phyloP scores from a whole-genome alignment of 371 early-diverging fungal genomes.

The Mucor plumbeus region DNA sequence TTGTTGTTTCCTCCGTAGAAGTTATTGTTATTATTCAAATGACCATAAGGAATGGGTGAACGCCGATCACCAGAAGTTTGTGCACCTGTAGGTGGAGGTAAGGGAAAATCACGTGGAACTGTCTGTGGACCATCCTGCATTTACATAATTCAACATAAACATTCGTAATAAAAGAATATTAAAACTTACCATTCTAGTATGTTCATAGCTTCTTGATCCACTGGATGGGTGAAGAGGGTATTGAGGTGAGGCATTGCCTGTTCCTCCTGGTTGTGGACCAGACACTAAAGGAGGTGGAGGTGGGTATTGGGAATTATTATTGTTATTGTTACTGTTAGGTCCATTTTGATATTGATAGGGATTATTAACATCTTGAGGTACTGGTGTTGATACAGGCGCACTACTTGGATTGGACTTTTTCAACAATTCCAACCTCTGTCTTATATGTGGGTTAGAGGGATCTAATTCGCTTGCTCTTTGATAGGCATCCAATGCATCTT shows the following conservation, averaged over 20 bases:
- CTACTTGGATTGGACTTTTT: constrained; percentile 21
- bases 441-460: constrained; percentile 76
- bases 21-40: background rate
- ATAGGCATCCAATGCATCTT: constrained; percentile 97
- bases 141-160: background rate
- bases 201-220: background rate
- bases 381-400: constrained; percentile 40
- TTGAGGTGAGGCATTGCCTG: constrained; percentile 4
- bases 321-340: background rate
- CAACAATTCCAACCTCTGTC: constrained; percentile 69
- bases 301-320: constrained; percentile 9
- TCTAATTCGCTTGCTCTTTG: constrained; percentile 92
- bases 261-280: constrained; percentile 17
- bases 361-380: constrained; percentile 66
- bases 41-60: constrained; percentile 29
- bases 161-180: constrained; percentile 5
- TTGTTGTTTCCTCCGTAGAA: background rate
- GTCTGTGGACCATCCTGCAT: constrained; percentile 14
- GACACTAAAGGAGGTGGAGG: constrained; percentile 25
- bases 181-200: constrained; percentile 19
- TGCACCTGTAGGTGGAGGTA: constrained; percentile 17
- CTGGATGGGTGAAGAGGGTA: constrained; percentile 7
- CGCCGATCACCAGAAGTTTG: constrained; percentile 18
- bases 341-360: constrained; percentile 49
- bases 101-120: constrained; percentile 39